phyloP scores from a whole-genome alignment of 306 rosid genomes.

The Vigna radiata region DNA sequence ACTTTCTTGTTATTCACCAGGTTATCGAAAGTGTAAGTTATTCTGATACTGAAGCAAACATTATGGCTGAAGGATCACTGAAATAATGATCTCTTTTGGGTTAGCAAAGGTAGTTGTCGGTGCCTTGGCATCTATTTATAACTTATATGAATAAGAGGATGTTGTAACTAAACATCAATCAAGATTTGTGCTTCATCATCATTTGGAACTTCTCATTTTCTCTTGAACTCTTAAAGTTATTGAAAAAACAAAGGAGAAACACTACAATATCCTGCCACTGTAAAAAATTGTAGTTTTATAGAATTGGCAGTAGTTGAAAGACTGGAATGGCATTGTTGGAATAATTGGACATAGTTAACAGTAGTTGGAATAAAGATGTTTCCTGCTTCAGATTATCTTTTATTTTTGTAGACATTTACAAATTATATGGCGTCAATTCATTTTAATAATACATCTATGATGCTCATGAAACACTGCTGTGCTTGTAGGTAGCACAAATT shows the following conservation, averaged over 20 bases:
- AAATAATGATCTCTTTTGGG: slow-evolving; percentile 35
- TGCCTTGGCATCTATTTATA: slow-evolving; percentile 36
- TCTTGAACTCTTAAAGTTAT: neutral
- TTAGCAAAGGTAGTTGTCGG: slow-evolving; percentile 34
- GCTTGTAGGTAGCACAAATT: slow-evolving; percentile 41
- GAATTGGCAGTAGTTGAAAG: neutral
- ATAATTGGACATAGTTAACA: neutral
- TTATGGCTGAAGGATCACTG: slow-evolving; percentile 34
- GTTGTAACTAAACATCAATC: neutral
- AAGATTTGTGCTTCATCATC: slow-evolving; percentile 10
- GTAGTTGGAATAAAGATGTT: slow-evolving; percentile 10
- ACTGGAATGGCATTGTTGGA: neutral
- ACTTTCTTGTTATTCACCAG: slow-evolving; percentile 45
- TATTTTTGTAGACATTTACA: slow-evolving; percentile 22
- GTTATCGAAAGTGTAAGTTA: slow-evolving; percentile 36
- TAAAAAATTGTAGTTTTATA: slow-evolving; percentile 26
- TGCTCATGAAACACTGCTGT: slow-evolving; percentile 36
- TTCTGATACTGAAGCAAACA: slow-evolving; percentile 37
- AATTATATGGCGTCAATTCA: neutral
- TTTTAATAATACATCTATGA: slow-evolving; percentile 11
- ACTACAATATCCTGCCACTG: neutral
- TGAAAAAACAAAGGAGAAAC: neutral
- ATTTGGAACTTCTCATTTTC: slow-evolving; percentile 24
- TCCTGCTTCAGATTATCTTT: slow-evolving; percentile 24
- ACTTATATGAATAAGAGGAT: slow-evolving; percentile 14